Evolutionary conservation across 495 filamentous ascomycete species (phyloP).

Genomic region (Penicillium herquei): DNA sequence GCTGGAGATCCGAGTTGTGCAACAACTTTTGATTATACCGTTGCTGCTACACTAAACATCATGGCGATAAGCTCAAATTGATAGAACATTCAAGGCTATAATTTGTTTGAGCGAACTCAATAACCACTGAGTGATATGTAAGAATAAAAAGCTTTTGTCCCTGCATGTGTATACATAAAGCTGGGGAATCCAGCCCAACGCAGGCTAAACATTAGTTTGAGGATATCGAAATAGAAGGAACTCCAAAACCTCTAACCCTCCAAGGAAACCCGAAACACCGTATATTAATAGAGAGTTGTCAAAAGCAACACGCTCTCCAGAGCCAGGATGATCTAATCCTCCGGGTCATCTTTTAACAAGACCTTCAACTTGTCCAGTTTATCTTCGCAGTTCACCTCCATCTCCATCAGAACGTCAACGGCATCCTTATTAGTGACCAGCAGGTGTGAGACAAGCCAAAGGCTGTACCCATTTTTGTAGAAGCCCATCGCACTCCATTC

Average conservation of each 20-base stretch:
- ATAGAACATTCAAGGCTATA: too few relatives aligned
- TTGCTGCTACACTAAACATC: background rate
- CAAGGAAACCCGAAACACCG: too few relatives aligned
- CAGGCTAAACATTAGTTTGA: too few relatives aligned
- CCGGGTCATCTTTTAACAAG: slow-evolving; percentile 40
- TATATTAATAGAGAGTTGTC: too few relatives aligned
- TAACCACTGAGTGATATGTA: too few relatives aligned
- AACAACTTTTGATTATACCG: background rate
- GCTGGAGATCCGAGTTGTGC: background rate
- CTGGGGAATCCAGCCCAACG: too few relatives aligned
- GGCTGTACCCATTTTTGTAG: slow-evolving; percentile 45
- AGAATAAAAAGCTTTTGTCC: too few relatives aligned
- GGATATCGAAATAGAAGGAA: too few relatives aligned
- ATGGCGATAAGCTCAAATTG: background rate
- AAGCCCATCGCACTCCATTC: slow-evolving; percentile 48
- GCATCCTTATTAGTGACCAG: slow-evolving; percentile 49
- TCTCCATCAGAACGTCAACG: slow-evolving; percentile 46
- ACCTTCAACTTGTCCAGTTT: slow-evolving; percentile 47
- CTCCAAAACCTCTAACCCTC: too few relatives aligned
- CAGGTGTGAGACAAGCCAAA: slow-evolving; percentile 47
- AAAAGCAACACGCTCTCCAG: too few relatives aligned
- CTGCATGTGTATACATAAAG: too few relatives aligned
- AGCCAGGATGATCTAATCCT: background rate
- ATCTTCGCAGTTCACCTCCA: slow-evolving; percentile 50
- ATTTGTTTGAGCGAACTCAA: too few relatives aligned